Conservation (phyloP, 306 rosid species). For the Quercus mongolica region DNA sequence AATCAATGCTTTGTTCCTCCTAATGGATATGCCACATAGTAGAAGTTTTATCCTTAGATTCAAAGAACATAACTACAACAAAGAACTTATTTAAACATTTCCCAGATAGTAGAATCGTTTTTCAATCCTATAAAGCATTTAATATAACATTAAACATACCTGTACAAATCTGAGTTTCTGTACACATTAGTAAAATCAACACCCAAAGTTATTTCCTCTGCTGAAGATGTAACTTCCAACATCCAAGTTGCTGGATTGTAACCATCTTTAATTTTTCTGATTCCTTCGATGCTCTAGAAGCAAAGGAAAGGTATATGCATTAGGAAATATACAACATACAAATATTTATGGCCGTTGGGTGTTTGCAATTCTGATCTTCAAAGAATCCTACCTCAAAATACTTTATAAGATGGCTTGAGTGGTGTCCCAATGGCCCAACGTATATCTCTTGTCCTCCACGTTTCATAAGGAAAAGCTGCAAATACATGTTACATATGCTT, state of each 20-base stretch:
- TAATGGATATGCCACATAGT: constrained; percentile 2
- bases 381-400: constrained; percentile 37
- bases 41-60: not conserved
- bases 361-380: not conserved
- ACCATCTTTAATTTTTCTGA: constrained; percentile 30
- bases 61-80: not conserved
- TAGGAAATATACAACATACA: not conserved
- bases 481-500: not conserved
- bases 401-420: constrained; percentile 31
- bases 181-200: constrained; percentile 36
- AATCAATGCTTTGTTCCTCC: constrained; percentile 39
- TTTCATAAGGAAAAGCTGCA: constrained; percentile 46
- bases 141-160: constrained; percentile 13
- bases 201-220: constrained; percentile 37
- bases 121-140: not conserved
- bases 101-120: not conserved
- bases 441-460: constrained; percentile 50
- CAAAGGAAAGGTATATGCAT: not conserved
- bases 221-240: constrained; percentile 45
- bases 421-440: constrained; percentile 48
- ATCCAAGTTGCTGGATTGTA: constrained; percentile 58
- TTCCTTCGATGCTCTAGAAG: constrained; percentile 36
- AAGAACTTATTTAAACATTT: not conserved
- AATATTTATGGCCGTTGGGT: not conserved
- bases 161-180: constrained; percentile 37